Evolutionary conservation across 2,329 filamentous ascomycete species (phyloP), one percentile per base, ranked within the genome.

Genomic region (Botryotinia convoluta): DNA sequence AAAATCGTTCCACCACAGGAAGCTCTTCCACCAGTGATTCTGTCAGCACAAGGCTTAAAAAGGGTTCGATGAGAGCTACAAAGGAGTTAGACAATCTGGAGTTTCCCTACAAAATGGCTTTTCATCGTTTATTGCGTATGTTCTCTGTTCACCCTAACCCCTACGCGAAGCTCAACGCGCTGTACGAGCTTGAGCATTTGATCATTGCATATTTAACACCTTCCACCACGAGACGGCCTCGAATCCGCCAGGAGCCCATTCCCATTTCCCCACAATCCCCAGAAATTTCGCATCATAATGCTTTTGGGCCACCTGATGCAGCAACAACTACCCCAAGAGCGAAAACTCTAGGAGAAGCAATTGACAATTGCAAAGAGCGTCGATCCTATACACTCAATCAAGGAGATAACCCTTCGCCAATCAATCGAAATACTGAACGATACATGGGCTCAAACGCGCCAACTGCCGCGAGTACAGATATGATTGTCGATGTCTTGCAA

Each of bases 111-210:
- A 89, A 89, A 69, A 89, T 90, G 77, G 92, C 94, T 0, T 98
- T 97, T 80, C 87, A 90, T 76, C 90, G 91, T 20, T 86, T 98
- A 1, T 85, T 98, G 45, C 90, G 90, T 76, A 94, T 94, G 84
- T 97, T 99, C 77, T 94, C 93, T 60, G 93, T 95, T 6, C 93
- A 97, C 77, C 93, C 93, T 0, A 97, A 96, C 79, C 96, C 96
- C 0, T 92, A 92, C 77, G 87, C 89, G 35, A 99, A 99, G 82
- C 87, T 99, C 20, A 91, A 92, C 76, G 92, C 93, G 0, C 85
- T 98, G 7, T 90, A 92, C 74, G 94, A 98, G 81, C 86, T 99
- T 8, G 91, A 97, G 79, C 89, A 92, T 60, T 87, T 99, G 63
- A 93, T 97, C 73, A 85, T 93, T 39, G 92, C 93, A 1, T 95